These are phyloP conservation scores for Annulohypoxylon truncatum DNA, from an alignment of 2,329 filamentous ascomycete species.

Conservation along the genomic window DNA sequence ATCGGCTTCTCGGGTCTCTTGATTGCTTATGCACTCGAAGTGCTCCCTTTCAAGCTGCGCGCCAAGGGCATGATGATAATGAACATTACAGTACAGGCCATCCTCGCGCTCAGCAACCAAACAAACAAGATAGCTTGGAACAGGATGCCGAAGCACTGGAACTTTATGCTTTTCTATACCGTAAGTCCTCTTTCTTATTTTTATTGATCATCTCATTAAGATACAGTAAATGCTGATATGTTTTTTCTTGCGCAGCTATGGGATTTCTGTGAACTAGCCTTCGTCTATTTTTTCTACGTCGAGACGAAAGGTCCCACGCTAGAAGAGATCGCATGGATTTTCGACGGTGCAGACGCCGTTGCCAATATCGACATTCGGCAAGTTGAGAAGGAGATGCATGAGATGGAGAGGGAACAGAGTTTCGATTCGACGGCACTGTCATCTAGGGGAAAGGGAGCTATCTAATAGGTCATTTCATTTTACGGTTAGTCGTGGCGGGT, in stretches of 20 bases:
- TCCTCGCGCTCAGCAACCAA: slow-evolving; percentile 70
- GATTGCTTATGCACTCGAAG: slow-evolving; percentile 68
- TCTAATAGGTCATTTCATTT: not conserved
- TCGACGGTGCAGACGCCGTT: slow-evolving; percentile 72
- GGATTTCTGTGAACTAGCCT: slow-evolving; percentile 69
- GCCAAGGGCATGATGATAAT: slow-evolving; percentile 72
- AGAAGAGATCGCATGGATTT: slow-evolving; percentile 76
- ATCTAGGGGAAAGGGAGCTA: slow-evolving; percentile 22
- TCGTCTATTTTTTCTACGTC: slow-evolving; percentile 74
- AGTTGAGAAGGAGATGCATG: slow-evolving; percentile 65
- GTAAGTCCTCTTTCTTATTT: slow-evolving; percentile 53
- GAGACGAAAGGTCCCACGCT: slow-evolving; percentile 78
- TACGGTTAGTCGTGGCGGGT: not conserved
- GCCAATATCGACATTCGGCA: slow-evolving; percentile 66
- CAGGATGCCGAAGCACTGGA: slow-evolving; percentile 69
- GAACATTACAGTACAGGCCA: slow-evolving; percentile 72
- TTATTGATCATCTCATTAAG: not conserved
- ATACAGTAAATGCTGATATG: slow-evolving; percentile 11
- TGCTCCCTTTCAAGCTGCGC: slow-evolving; percentile 68
- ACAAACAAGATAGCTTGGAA: slow-evolving; percentile 74
- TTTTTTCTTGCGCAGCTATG: slow-evolving; percentile 56
- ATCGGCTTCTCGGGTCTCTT: slow-evolving; percentile 70
- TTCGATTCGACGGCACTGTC: slow-evolving; percentile 43
- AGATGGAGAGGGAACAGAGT: slow-evolving; percentile 52
- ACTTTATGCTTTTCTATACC: slow-evolving; percentile 75